A percentile compares a stretch with the other conserved stretches of the same genome.
Conservation (phyloP, 2,329 filamentous ascomycete species). For the Corniculantispora saksenae region DNA sequence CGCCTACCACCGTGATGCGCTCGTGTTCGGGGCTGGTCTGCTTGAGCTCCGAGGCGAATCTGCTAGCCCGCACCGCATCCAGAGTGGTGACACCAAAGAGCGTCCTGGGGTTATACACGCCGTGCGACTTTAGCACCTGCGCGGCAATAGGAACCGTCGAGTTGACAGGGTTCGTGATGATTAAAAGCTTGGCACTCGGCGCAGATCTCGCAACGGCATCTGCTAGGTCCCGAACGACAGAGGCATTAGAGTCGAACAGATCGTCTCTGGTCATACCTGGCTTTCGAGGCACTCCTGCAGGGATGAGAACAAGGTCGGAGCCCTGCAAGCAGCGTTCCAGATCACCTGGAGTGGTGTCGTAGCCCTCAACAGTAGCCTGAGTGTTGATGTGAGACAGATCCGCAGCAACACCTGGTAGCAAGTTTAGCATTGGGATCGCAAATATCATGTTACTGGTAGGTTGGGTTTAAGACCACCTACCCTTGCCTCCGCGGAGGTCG, state of each 20-base stretch:
- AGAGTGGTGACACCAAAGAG: constrained; percentile 99
- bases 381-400: constrained; percentile 99
- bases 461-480: no score
- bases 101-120: constrained; percentile 98
- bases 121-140: constrained; percentile 92
- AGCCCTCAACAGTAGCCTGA: constrained; percentile 91
- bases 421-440: no score
- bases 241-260: constrained; percentile 99
- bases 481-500: constrained; percentile 92
- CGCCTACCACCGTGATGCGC: constrained; percentile 94
- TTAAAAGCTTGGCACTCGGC: constrained; percentile 90
- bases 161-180: constrained; percentile 99
- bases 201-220: constrained; percentile 87
- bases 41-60: constrained; percentile 97
- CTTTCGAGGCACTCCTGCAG: constrained; percentile 97
- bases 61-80: constrained; percentile 94
- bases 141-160: constrained; percentile 96
- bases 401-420: constrained; percentile 93
- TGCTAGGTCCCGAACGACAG: constrained; percentile 96
- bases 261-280: constrained; percentile 99
- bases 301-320: constrained; percentile 93
- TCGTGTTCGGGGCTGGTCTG: constrained; percentile 85
- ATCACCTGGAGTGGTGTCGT: constrained; percentile 74
- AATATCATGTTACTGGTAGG: no score
- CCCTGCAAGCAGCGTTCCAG: constrained; percentile 77